phyloP scores from a whole-genome alignment of 148 eudicot species.

The Chenopodium album region DNA sequence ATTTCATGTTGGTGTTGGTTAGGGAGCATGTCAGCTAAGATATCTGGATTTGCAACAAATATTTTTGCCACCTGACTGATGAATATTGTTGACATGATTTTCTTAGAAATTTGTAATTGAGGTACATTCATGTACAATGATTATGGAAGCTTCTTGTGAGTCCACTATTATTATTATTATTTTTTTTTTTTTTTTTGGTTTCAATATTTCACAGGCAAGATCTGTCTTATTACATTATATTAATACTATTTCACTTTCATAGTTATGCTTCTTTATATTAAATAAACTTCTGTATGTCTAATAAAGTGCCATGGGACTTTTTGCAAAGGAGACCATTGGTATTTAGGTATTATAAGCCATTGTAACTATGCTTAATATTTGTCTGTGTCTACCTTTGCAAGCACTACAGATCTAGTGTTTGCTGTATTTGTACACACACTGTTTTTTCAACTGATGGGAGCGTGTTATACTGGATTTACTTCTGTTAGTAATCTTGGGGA shows the following conservation, averaged over 20 bases:
- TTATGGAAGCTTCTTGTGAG: constrained; percentile 14
- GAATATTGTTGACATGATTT: background rate
- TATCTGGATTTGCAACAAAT: background rate
- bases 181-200: no score
- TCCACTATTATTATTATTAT: background rate
- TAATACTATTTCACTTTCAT: background rate
- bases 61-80: background rate
- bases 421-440: background rate
- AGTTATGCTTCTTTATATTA: background rate
- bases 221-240: constrained; percentile 8
- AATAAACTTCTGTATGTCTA: background rate
- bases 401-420: background rate
- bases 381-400: background rate
- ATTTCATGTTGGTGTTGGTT: constrained; percentile 10
- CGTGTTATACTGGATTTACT: background rate
- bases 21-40: constrained; percentile 21
- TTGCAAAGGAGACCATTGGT: background rate
- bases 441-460: background rate
- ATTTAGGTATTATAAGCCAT: background rate
- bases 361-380: background rate
- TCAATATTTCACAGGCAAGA: background rate
- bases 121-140: constrained; percentile 9
- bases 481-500: background rate
- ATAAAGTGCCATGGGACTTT: background rate
- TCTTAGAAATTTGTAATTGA: background rate